These are phyloP conservation scores for Gypsophila paniculata DNA, from an alignment of 179 eudicot genomes.

Conservation along the genomic window DNA sequence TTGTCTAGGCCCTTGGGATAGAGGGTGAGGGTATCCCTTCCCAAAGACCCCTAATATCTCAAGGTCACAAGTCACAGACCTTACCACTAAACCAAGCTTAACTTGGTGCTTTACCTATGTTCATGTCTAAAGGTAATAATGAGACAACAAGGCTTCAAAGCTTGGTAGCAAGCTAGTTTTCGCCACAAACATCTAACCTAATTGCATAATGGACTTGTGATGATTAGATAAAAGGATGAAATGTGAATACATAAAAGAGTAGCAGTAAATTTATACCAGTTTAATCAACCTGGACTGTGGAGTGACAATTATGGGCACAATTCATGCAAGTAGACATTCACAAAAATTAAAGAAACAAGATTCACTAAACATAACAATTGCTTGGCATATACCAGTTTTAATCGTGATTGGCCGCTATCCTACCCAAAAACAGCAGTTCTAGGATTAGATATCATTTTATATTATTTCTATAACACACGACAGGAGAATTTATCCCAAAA, in stretches of 20 bases:
- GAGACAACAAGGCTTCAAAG: neutral
- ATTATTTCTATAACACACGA: neutral
- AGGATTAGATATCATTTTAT: neutral
- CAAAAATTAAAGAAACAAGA: slow-evolving; percentile 20
- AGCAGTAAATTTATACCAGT: slow-evolving; percentile 7
- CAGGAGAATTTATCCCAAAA: slow-evolving; percentile 31
- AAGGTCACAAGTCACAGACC: too few relatives aligned
- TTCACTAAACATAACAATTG: slow-evolving; percentile 20
- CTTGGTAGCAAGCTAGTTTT: neutral
- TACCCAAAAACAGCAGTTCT: neutral
- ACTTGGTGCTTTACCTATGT: neutral
- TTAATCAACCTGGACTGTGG: slow-evolving; percentile 2
- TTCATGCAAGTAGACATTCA: slow-evolving; percentile 12
- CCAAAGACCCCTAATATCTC: too few relatives aligned
- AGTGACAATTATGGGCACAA: slow-evolving; percentile 16
- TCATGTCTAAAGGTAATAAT: neutral
- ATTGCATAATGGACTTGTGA: neutral
- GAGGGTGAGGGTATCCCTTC: too few relatives aligned
- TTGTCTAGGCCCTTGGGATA: too few relatives aligned
- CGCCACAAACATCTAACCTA: slow-evolving; percentile 11
- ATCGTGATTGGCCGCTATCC: neutral
- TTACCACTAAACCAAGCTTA: neutral
- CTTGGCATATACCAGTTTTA: neutral
- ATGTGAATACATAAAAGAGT: neutral
- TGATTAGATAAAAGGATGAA: slow-evolving; percentile 3